Evolutionary conservation across 371 early-diverging fungal species (phyloP).

Genomic region (Batkoa obscura): DNA sequence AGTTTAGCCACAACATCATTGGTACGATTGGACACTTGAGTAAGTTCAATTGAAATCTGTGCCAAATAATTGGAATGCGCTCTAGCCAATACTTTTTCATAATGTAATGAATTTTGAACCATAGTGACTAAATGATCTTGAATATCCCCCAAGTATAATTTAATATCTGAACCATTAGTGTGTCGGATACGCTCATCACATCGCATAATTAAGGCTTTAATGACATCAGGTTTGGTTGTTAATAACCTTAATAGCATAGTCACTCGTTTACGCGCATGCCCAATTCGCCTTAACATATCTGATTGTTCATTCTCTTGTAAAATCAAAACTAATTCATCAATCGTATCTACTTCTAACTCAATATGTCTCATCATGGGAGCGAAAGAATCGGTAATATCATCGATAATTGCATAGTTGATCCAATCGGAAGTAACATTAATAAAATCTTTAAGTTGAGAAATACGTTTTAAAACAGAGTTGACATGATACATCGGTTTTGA

Average conservation of each 20-base stretch:
- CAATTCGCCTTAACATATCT: slow-evolving; percentile 77
- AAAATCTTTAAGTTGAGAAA: slow-evolving; percentile 45
- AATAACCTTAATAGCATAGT: slow-evolving; percentile 52
- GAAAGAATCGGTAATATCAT: slow-evolving; percentile 70
- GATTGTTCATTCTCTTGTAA: slow-evolving; percentile 68
- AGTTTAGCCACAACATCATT: slow-evolving; percentile 78
- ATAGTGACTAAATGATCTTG: slow-evolving; percentile 90
- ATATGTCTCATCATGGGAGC: slow-evolving; percentile 53
- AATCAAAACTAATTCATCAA: slow-evolving; percentile 79
- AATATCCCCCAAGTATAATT: slow-evolving; percentile 79
- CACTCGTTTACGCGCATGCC: slow-evolving; percentile 58
- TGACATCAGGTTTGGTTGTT: slow-evolving; percentile 58
- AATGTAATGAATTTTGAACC: slow-evolving; percentile 70
- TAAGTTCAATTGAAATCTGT: slow-evolving; percentile 90
- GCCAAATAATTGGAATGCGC: slow-evolving; percentile 92
- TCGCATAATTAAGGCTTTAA: slow-evolving; percentile 58
- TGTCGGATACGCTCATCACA: slow-evolving; percentile 27
- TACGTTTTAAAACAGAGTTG: slow-evolving; percentile 49
- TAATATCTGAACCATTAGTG: slow-evolving; percentile 31
- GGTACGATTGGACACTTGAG: slow-evolving; percentile 77
- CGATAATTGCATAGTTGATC: slow-evolving; percentile 74
- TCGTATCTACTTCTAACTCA: slow-evolving; percentile 78
- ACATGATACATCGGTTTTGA: slow-evolving; percentile 46
- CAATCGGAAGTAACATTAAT: slow-evolving; percentile 34
- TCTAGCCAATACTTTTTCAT: slow-evolving; percentile 75